These are phyloP conservation scores for Lanmaoa rubissima DNA, from an alignment of 768 basidiomycete genomes.

Conservation along the genomic window DNA sequence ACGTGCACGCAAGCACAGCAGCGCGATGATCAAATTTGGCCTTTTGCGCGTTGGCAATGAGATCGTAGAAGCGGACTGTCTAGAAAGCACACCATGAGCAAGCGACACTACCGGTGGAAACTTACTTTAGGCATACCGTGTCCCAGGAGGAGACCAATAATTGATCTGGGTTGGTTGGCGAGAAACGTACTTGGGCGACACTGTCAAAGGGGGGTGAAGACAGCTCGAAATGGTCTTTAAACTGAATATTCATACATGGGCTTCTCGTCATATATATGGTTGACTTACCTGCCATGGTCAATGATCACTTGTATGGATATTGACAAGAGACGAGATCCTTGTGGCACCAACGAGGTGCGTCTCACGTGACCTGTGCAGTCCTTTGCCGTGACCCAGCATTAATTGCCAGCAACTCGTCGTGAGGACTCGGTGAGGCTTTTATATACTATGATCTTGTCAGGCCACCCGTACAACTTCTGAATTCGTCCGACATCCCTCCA, in stretches of 20 bases:
- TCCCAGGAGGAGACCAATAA: slow-evolving; percentile 92
- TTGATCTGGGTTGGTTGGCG: slow-evolving; percentile 73
- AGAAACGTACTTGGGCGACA: slow-evolving; percentile 77
- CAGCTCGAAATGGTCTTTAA: slow-evolving; percentile 41
- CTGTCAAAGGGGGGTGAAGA: slow-evolving; percentile 81
- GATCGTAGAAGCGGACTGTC: slow-evolving; percentile 59
- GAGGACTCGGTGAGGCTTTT: slow-evolving; percentile 3
- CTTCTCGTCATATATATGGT: too few species aligned
- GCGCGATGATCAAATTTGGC: slow-evolving; percentile 88
- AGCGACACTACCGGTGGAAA: slow-evolving; percentile 10
- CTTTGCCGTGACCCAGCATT: not conserved
- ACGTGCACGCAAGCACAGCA: slow-evolving; percentile 82
- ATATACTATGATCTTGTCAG: not conserved
- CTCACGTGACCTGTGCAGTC: slow-evolving; percentile 8
- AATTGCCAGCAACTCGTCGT: not conserved
- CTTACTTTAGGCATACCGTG: slow-evolving; percentile 41
- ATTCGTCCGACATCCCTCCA: not conserved
- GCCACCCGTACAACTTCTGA: not conserved
- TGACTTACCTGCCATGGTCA: slow-evolving; percentile 19
- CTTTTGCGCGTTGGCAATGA: slow-evolving; percentile 58
- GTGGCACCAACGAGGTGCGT: not conserved
- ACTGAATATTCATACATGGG: not conserved
- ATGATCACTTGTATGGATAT: not conserved
- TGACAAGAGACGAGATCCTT: not conserved
- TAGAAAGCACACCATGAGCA: slow-evolving; percentile 38